Conservation (phyloP, 192 early-diverging fungal genomes). For the Pilaira anomala region DNA sequence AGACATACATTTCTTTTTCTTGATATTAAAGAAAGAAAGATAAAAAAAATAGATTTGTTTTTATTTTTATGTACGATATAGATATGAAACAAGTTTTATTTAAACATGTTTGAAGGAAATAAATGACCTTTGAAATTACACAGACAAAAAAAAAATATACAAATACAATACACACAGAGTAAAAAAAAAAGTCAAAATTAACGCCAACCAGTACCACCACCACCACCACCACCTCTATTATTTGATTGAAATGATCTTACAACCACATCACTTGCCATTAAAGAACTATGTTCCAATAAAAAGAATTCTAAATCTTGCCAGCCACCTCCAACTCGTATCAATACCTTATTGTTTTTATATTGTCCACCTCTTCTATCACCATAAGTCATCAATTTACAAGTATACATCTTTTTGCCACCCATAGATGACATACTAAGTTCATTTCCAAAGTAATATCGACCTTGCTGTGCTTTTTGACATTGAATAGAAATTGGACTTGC, state of each 20-base stretch:
- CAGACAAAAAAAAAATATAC: not conserved
- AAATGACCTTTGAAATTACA: not conserved
- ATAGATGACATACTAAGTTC: constrained; percentile 39
- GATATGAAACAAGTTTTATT: not conserved
- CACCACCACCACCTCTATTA: no score
- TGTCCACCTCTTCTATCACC: constrained; percentile 22
- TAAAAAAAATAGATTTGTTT: not conserved
- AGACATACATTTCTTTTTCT: not conserved
- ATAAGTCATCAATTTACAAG: constrained; percentile 45
- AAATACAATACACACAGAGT: not conserved
- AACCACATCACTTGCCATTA: constrained; percentile 1
- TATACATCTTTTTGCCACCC: constrained; percentile 41
- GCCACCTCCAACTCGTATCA: constrained; percentile 58
- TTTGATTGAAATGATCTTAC: not conserved
- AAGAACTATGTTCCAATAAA: constrained; percentile 49
- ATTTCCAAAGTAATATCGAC: constrained; percentile 44
- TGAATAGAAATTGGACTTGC: constrained; percentile 46
- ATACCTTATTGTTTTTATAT: constrained; percentile 41
- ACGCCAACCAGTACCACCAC: no score
- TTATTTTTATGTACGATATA: not conserved
- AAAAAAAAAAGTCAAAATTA: no score
- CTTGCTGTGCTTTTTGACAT: constrained; percentile 41
- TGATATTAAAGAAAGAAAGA: not conserved
- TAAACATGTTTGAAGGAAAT: not conserved
- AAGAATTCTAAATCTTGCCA: constrained; percentile 65